Evolutionary conservation across 2,329 filamentous ascomycete species (phyloP).

Genomic region (Diaporthe vexans): DNA sequence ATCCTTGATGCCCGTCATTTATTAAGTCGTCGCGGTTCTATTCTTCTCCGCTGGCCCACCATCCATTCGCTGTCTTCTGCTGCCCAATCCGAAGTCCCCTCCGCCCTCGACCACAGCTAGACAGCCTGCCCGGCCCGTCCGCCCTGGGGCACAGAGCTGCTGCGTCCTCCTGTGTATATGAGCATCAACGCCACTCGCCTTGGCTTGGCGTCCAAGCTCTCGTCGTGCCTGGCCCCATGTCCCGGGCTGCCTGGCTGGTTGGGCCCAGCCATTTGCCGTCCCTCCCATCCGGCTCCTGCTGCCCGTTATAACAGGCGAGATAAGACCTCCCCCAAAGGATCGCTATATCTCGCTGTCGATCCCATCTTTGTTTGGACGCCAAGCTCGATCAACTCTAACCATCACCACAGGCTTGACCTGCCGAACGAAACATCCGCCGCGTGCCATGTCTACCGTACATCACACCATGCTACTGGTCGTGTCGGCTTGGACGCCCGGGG

Average conservation of each 20-base stretch:
- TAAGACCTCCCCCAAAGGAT: constrained; percentile 31
- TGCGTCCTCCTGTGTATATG: neutral
- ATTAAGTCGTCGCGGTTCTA: constrained; percentile 26
- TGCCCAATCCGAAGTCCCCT: neutral
- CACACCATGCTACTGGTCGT: constrained; percentile 14
- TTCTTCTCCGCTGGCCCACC: constrained; percentile 21
- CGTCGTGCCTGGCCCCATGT: neutral
- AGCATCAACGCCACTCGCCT: constrained; percentile 23
- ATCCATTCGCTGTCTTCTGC: constrained; percentile 9
- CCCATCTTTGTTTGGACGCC: constrained; percentile 39
- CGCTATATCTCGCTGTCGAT: constrained; percentile 38
- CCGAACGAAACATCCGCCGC: constrained; percentile 23
- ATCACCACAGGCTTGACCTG: constrained; percentile 25
- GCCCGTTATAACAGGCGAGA: constrained; percentile 28
- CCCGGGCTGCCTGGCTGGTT: neutral
- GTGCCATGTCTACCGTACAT: constrained; percentile 7
- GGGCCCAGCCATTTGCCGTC: constrained; percentile 22
- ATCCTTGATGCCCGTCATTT: constrained; percentile 17
- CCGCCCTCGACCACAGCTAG: neutral
- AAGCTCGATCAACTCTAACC: constrained; percentile 37
- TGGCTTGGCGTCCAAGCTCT: constrained; percentile 24
- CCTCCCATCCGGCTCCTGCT: constrained; percentile 25
- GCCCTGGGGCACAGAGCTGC: neutral
- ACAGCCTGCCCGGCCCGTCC: neutral
- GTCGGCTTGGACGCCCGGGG: constrained; percentile 28